phyloP scores from a whole-genome alignment of 768 basidiomycete species.

The Boletales sp. region DNA sequence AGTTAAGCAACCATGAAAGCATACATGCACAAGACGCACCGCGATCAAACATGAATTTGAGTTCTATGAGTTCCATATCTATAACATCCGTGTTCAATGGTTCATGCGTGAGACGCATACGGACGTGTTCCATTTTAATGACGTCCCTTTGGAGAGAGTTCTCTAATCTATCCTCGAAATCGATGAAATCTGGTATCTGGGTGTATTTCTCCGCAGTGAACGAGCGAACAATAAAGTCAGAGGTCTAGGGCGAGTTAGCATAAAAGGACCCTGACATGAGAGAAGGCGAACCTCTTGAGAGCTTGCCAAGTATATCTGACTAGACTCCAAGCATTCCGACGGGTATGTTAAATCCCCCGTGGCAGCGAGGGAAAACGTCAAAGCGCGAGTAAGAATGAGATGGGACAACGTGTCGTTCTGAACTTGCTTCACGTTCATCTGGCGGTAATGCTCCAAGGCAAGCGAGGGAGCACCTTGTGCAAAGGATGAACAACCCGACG shows the following conservation, averaged over 20 bases:
- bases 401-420: conserved; percentile 90
- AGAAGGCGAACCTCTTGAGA: conserved; percentile 62
- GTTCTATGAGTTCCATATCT: conserved; percentile 79
- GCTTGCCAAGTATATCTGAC: conserved; percentile 77
- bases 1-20: background rate
- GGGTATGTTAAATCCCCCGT: conserved; percentile 73
- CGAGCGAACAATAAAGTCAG: conserved; percentile 76
- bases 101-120: conserved; percentile 80
- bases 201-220: conserved; percentile 81
- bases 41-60: conserved; percentile 80
- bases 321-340: conserved; percentile 74
- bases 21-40: conserved; percentile 37
- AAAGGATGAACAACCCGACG: conserved; percentile 1
- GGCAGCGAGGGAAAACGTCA: conserved; percentile 74
- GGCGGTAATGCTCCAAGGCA: conserved; percentile 76
- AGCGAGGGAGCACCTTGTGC: conserved; percentile 63
- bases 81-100: conserved; percentile 64
- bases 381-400: conserved; percentile 70
- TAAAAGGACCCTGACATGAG: background rate
- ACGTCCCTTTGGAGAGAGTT: conserved; percentile 83
- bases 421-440: conserved; percentile 76
- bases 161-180: conserved; percentile 76
- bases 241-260: conserved; percentile 45
- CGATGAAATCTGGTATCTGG: conserved; percentile 84
- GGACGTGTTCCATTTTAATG: conserved; percentile 77